Evolutionary conservation across 2,329 filamentous ascomycete genomes (phyloP).

Genomic region (Aspergillus novofumigatus): DNA sequence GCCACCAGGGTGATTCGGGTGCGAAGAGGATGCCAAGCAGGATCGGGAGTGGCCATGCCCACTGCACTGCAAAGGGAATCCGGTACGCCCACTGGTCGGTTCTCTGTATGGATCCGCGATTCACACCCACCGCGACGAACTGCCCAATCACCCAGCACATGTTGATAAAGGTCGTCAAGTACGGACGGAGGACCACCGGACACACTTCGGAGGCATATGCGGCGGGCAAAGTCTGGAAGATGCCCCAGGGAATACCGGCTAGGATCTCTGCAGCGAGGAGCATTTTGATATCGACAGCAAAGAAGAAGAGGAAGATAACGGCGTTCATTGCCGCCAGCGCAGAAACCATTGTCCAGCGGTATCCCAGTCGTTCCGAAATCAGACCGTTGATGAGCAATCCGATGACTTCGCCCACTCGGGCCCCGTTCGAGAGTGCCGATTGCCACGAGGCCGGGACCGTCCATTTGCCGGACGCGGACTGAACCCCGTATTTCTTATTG

Average conservation of each 20-base stretch:
- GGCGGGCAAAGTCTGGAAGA: conserved; percentile 43
- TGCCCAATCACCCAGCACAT: conserved; percentile 44
- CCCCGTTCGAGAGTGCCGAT: conserved; percentile 23
- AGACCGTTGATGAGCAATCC: conserved; percentile 27
- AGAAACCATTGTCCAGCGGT: conserved; percentile 25
- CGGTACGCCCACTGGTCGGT: conserved; percentile 46
- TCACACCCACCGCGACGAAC: conserved; percentile 44
- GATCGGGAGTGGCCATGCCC: conserved; percentile 48
- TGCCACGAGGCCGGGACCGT: conserved; percentile 30
- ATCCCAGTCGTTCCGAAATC: conserved; percentile 28
- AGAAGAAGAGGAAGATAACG: conserved; percentile 47
- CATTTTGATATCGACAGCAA: conserved; percentile 40
- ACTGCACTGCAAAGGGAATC: conserved; percentile 48
- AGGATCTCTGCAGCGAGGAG: conserved; percentile 46
- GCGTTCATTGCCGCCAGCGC: conserved; percentile 39
- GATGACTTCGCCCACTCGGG: conserved; percentile 19
- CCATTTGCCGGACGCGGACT: conserved; percentile 16
- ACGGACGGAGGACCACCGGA: conserved; percentile 34
- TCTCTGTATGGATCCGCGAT: conserved; percentile 39
- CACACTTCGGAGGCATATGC: conserved; percentile 42
- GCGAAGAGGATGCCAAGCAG: conserved; percentile 40
- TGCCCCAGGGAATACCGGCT: conserved; percentile 45
- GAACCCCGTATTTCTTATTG: conserved; percentile 27
- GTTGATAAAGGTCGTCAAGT: conserved; percentile 40
- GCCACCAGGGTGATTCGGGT: conserved; percentile 48